phyloP scores from a whole-genome alignment of 1,139 yeast genomes.

The Sugiyamaella castrensis region DNA sequence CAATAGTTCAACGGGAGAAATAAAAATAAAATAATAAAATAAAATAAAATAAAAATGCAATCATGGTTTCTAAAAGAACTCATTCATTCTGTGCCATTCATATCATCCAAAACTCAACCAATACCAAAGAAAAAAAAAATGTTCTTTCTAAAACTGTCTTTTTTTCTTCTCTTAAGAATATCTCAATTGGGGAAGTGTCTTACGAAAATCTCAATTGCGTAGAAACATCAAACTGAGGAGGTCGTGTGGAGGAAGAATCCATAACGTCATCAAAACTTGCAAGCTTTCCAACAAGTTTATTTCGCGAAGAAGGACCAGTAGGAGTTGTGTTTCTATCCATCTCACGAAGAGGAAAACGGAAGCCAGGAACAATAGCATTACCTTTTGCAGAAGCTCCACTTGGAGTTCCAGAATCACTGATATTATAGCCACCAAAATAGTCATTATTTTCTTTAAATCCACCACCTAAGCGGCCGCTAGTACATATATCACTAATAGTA shows the following conservation, averaged over 20 bases:
- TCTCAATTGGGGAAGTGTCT: conserved; percentile 9
- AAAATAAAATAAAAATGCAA: too few relatives aligned
- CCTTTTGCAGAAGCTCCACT: conserved; percentile 5
- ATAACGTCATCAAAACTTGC: conserved; percentile 9
- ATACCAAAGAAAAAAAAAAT: too few relatives aligned
- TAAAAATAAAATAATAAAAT: too few relatives aligned
- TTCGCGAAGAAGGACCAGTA: conserved; percentile 17
- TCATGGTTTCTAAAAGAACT: too few relatives aligned
- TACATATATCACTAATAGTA: neutral
- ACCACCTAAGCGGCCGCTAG: neutral
- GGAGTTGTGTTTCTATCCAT: conserved; percentile 20
- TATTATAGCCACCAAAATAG: too few relatives aligned
- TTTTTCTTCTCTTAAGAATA: conserved; percentile 2
- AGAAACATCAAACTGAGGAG: conserved; percentile 10
- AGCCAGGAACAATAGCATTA: conserved; percentile 10
- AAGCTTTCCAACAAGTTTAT: conserved; percentile 4
- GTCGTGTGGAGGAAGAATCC: conserved; percentile 3
- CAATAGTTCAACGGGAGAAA: too few relatives aligned
- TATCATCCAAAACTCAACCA: too few relatives aligned
- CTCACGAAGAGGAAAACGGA: conserved; percentile 22
- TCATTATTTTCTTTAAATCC: too few relatives aligned
- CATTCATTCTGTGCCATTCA: too few relatives aligned
- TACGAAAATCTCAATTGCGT: conserved; percentile 10
- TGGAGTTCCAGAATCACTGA: conserved; percentile 4
- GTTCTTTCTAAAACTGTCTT: too few relatives aligned